Conservation (phyloP, 2,329 filamentous ascomycete genomes). For the Davidsoniella neocaledoniae region DNA sequence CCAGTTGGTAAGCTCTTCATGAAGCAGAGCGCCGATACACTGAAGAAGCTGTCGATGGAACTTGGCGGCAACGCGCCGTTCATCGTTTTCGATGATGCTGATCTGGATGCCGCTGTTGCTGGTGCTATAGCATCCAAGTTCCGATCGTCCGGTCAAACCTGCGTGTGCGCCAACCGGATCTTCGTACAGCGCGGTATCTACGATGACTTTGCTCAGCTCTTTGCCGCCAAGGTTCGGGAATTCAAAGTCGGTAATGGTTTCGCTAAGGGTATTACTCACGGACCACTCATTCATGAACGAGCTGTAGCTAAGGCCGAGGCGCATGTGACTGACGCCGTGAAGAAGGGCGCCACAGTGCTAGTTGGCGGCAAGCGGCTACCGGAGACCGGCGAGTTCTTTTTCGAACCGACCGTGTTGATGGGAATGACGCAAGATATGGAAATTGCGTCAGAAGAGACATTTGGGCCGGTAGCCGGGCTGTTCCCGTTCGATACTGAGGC, state of each 20-base stretch:
- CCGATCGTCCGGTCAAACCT: slow-evolving; percentile 88
- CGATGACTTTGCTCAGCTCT: slow-evolving; percentile 51
- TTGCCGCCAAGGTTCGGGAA: slow-evolving; percentile 52
- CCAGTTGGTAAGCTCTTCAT: slow-evolving; percentile 59
- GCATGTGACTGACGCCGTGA: slow-evolving; percentile 63
- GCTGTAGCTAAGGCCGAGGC: slow-evolving; percentile 63
- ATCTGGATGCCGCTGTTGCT: slow-evolving; percentile 67
- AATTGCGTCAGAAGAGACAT: slow-evolving; percentile 78
- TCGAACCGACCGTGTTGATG: slow-evolving; percentile 73
- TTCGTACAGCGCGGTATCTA: slow-evolving; percentile 67
- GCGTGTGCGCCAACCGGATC: slow-evolving; percentile 75
- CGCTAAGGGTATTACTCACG: slow-evolving; percentile 54
- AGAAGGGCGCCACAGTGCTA: slow-evolving; percentile 60
- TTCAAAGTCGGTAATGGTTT: slow-evolving; percentile 69
- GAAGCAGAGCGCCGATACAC: slow-evolving; percentile 68
- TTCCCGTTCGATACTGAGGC: slow-evolving; percentile 81
- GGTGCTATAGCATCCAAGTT: slow-evolving; percentile 83
- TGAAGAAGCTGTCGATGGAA: slow-evolving; percentile 77
- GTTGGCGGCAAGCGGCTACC: slow-evolving; percentile 58
- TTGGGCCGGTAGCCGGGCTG: slow-evolving; percentile 79
- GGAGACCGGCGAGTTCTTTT: slow-evolving; percentile 72
- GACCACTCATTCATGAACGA: slow-evolving; percentile 70
- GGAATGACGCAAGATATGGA: slow-evolving; percentile 77
- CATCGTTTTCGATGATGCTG: slow-evolving; percentile 91
- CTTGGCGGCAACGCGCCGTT: slow-evolving; percentile 91